Evolutionary conservation across 2,329 filamentous ascomycete species (phyloP), one percentile per base, ranked within the genome.

Genomic region (Acephala macrosclerotiorum): DNA sequence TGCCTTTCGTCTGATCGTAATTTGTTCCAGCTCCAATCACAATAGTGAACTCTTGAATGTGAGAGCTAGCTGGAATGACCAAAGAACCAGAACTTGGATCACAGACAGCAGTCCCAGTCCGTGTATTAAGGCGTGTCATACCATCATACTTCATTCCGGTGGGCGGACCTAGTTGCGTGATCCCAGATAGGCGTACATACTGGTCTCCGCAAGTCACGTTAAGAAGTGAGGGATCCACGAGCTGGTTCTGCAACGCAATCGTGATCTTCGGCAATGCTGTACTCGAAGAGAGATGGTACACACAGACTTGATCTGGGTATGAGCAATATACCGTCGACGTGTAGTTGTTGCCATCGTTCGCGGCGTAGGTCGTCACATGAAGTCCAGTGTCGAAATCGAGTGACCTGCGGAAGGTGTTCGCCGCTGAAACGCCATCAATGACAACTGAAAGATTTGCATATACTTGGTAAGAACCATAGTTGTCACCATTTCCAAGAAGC

Each of bases 1-100:
- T 84, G 0, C 85, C 85, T 38, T 82, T 81, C 3, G 76, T 81
- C 61, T 81, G 75, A 57, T 87, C 83, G 61, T 84, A 87, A 64
- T 86, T 79, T 1, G 84, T 85, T 7, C 75, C 77, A 1, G 78
- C 80, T 5, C 79, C 79, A 18, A 86, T 71, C 0, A 85, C 75
- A 7, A 87, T 8, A 33, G 77, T 76, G 11, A 80, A 49, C 11
- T 69, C 72, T 1, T 66, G 74, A 6, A 75, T 68, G 4, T 69
- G 26, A 9, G 67, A 38, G 0, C 57, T 64, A 1, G 77, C 66
- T 7, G 73, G 65, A 20, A 82, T 68, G 0, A 70, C 70, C 20
- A 82, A 68, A 0, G 68, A 70, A 18, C 74, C 77, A 16, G 67
- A 60, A 16, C 65, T 66, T 3, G 67, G 47, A n/a, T 71, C 58